phyloP scores from a whole-genome alignment of 2,329 filamentous ascomycete genomes.

The Clonostachys rhizophaga region DNA sequence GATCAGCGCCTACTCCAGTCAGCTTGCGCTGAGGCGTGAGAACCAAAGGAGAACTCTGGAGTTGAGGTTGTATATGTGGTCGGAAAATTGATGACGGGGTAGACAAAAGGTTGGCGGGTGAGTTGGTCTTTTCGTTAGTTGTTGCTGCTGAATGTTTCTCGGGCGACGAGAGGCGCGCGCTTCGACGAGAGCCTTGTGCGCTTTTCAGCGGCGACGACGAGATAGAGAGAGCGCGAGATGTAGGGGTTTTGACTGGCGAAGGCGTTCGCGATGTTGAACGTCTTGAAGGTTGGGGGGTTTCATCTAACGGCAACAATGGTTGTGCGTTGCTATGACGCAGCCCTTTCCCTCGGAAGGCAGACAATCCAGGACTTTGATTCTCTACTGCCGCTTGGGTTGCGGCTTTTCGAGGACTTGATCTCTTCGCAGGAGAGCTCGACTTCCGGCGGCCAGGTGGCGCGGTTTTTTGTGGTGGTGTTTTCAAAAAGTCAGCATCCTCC shows the following conservation, averaged over 20 bases:
- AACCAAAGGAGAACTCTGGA: conserved; percentile 58
- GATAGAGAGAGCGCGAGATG: background rate
- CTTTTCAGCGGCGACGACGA: conserved; percentile 1
- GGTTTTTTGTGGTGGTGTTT: conserved; percentile 18
- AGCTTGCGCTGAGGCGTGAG: conserved; percentile 51
- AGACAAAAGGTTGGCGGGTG: background rate
- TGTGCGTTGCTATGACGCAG: conserved; percentile 39
- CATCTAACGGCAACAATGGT: conserved; percentile 33
- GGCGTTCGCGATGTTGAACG: conserved; percentile 12
- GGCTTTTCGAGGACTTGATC: conserved; percentile 2
- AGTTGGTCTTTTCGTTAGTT: too few species aligned
- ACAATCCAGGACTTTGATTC: conserved; percentile 49
- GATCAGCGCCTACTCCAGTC: conserved; percentile 66
- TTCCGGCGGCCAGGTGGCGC: conserved; percentile 6
- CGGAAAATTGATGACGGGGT: conserved; percentile 40
- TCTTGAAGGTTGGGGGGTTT: conserved; percentile 6
- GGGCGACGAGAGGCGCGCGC: background rate
- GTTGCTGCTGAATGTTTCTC: too few species aligned
- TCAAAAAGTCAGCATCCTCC: conserved; percentile 38
- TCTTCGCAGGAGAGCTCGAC: conserved; percentile 36
- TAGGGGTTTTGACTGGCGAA: conserved; percentile 6
- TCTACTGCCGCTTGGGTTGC: conserved; percentile 1
- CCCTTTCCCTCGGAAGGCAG: conserved; percentile 44
- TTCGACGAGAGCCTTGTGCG: conserved; percentile 8
- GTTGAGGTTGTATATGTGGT: conserved; percentile 45